Base-by-base conservation (phyloP, 2,329 filamentous ascomycete species). In the Trichoderma sp. region DNA sequence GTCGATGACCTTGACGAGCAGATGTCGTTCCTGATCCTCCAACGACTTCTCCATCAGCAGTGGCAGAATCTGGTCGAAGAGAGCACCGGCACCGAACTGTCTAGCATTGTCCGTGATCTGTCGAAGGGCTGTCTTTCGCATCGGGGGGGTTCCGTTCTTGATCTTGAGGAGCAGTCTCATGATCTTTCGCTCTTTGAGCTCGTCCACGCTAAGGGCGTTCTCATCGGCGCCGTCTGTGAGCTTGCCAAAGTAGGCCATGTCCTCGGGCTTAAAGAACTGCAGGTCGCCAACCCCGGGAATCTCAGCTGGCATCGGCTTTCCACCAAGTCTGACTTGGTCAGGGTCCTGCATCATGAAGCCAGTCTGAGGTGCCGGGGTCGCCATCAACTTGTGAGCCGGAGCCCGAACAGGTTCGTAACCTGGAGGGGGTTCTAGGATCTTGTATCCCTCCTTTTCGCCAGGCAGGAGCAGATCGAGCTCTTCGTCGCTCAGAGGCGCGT, bases 321-420 rank as follows among this genome's bases (percentile, higher is more conserved):
- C 92, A 74, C 94, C 87, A 57, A 91, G 82, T 69, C 92, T 87
- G 66, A 88, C 88, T 74, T 91, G 93, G 70, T 96, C 93, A 9
- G 93, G 91, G 70, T 99, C 93, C 75, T 98, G 95, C 88, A 97
- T 96, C 89, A 96, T 95, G 80, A 98, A 99, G 2, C 95, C 95
- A 48, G 85, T 87, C 26, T 90, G 83, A n/a, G 91, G 87, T 15
- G 88, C 84, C 45, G 92, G 88, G 15, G 92, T 90, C 45, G 88
- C 84, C 79, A 88, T 87, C 50, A 92, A 79, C 74, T 91, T 91
- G 75, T 93, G 87, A 43, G 92, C 84, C 58, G 91, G 87, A 41
- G 90, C 88, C 62, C 91, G 88, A 28, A 92, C 86, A 5, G 93
- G 93, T 54, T 91, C 92, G 74, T 98, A 99, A 41, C 95, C 95